These are phyloP conservation scores for Mycena olivaceomarginata DNA, from an alignment of 768 basidiomycete genomes.

Conservation along the genomic window DNA sequence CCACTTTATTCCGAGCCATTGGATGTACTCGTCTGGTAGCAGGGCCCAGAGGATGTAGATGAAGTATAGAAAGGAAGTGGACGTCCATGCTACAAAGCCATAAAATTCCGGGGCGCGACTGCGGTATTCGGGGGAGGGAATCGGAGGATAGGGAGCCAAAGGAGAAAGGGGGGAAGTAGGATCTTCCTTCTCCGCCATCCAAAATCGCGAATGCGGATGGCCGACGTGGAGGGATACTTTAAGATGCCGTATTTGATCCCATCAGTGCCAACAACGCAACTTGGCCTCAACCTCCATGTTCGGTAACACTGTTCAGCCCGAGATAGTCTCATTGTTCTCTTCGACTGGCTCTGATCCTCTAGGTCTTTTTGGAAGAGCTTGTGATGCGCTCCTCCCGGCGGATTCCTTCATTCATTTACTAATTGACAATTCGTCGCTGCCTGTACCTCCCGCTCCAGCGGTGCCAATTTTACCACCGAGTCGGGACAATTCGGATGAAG, in stretches of 20 bases:
- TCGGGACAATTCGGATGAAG: conserved; percentile 51
- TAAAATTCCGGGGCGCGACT: conserved; percentile 91
- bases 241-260: too few relatives aligned
- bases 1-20: conserved; percentile 84
- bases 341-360: conserved; percentile 81
- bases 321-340: conserved; percentile 83
- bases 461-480: conserved; percentile 65
- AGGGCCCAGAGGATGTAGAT: conserved; percentile 89
- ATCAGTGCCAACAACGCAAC: too few relatives aligned
- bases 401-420: conserved; percentile 83
- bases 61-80: conserved; percentile 81
- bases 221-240: too few relatives aligned
- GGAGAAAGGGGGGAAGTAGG: conserved; percentile 69
- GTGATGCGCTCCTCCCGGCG: conserved; percentile 70
- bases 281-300: conserved; percentile 65
- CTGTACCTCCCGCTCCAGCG: conserved; percentile 68
- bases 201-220: not conserved
- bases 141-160: conserved; percentile 62
- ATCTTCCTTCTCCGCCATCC: conserved; percentile 28
- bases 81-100: conserved; percentile 92
- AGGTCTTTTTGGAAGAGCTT: conserved; percentile 68
- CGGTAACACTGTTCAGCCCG: conserved; percentile 74
- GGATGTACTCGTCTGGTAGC: conserved; percentile 82
- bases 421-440: conserved; percentile 73
- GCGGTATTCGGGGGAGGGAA: conserved; percentile 64